phyloP scores from a whole-genome alignment of 2,329 filamentous ascomycete genomes.

The Fusarium sp. region DNA sequence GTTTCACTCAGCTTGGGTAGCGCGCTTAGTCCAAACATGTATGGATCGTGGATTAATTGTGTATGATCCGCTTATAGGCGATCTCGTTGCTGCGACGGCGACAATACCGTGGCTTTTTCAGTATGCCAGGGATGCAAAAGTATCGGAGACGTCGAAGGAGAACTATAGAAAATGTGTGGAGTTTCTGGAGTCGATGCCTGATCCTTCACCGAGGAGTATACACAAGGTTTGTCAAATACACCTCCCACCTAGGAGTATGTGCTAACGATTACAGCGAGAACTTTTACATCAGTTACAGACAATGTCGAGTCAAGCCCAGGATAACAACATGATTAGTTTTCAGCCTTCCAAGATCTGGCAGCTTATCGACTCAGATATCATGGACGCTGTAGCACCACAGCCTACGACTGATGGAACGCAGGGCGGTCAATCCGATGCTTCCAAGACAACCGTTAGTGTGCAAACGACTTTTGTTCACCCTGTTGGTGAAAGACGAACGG shows the following conservation, averaged over 20 bases:
- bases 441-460: conserved; percentile 26
- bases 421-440: conserved; percentile 15
- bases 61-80: conserved; percentile 36
- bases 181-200: conserved; percentile 30
- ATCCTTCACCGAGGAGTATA: conserved; percentile 21
- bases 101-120: conserved; percentile 43
- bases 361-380: conserved; percentile 29
- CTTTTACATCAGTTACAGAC: conserved; percentile 26
- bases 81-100: conserved; percentile 37
- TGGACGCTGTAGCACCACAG: conserved; percentile 28
- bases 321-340: conserved; percentile 38
- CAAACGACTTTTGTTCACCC: conserved; percentile 36
- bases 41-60: conserved; percentile 33
- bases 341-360: conserved; percentile 36
- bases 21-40: conserved; percentile 35
- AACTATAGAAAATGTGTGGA: conserved; percentile 33
- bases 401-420: conserved; percentile 1
- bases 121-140: conserved; percentile 34
- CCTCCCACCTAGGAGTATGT: fast-evolving
- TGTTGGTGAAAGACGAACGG: conserved; percentile 7
- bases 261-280: conserved; percentile 7
- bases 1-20: conserved; percentile 42
- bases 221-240: conserved; percentile 12
- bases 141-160: conserved; percentile 30
- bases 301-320: conserved; percentile 32